A percentile compares a stretch with the other conserved stretches of the same genome.
phyloP scores from a whole-genome alignment of 129 eudicot species.

The Dittrichia graveolens region DNA sequence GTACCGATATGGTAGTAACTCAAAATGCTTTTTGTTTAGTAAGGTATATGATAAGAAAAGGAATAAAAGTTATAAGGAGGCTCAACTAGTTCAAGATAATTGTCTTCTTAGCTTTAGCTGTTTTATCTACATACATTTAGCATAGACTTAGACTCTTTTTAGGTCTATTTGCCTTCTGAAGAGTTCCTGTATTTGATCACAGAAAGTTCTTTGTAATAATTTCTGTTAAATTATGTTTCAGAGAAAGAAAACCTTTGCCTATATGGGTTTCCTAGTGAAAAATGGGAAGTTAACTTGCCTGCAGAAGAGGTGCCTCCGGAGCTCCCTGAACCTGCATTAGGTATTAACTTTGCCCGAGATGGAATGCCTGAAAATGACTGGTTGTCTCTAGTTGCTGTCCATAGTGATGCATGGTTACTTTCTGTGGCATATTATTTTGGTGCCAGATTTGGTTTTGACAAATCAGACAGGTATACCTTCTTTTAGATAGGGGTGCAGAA shows the following conservation, averaged over 20 bases:
- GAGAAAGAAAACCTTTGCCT: slow-evolving; percentile 94
- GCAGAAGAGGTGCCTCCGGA: slow-evolving; percentile 98
- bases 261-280: slow-evolving; percentile 84
- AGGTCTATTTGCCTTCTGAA: background rate
- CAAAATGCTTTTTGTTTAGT: background rate
- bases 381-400: slow-evolving; percentile 95
- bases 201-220: background rate
- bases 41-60: background rate
- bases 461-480: slow-evolving; percentile 66
- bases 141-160: background rate
- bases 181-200: background rate
- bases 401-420: slow-evolving; percentile 91
- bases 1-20: background rate
- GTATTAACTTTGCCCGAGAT: slow-evolving; percentile 94
- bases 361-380: slow-evolving; percentile 97
- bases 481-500: background rate
- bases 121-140: background rate
- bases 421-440: slow-evolving; percentile 91
- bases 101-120: background rate
- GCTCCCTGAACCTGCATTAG: slow-evolving; percentile 96
- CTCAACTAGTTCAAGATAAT: background rate
- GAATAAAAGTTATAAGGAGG: background rate
- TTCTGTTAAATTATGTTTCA: slow-evolving; percentile 36
- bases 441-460: slow-evolving; percentile 92
- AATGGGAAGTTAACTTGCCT: slow-evolving; percentile 92